Conservation (phyloP, 345 rosid species). For the Microthlaspi erraticum region DNA sequence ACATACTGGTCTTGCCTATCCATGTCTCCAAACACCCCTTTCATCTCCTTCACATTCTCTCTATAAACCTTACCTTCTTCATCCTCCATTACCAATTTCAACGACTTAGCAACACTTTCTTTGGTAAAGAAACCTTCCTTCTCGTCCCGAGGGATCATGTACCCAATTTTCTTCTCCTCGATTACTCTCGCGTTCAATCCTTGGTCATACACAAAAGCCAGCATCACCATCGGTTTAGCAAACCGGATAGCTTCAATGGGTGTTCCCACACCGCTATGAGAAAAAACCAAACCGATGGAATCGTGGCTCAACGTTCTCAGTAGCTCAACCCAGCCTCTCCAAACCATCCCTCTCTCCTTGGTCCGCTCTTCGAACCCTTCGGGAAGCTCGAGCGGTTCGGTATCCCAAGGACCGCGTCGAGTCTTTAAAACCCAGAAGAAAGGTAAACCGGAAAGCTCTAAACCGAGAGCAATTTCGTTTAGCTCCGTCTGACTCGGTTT, state of each 20-base stretch:
- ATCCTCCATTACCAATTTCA: constrained; percentile 47
- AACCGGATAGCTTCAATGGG: constrained; percentile 45
- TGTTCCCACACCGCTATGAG: constrained; percentile 47
- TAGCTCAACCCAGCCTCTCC: constrained; percentile 55
- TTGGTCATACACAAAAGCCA: constrained; percentile 44
- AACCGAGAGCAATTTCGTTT: constrained; percentile 46
- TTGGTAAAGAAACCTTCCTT: constrained; percentile 43
- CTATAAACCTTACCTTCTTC: constrained; percentile 46
- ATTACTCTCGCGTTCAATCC: constrained; percentile 44
- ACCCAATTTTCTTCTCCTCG: constrained; percentile 39
- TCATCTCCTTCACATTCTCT: constrained; percentile 50
- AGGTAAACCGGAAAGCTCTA: constrained; percentile 49
- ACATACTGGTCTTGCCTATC: constrained; percentile 37
- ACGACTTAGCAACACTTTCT: constrained; percentile 41
- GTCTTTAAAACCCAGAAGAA: constrained; percentile 54
- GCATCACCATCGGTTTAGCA: constrained; percentile 35
- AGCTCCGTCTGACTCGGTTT: constrained; percentile 46
- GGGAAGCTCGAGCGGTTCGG: constrained; percentile 38
- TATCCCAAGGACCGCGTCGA: constrained; percentile 29
- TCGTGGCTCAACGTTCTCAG: constrained; percentile 44
- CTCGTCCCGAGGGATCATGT: constrained; percentile 41
- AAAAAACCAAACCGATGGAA: constrained; percentile 49
- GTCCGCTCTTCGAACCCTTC: constrained; percentile 48
- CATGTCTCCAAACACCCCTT: constrained; percentile 31
- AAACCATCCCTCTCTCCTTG: constrained; percentile 45